Evolutionary conservation across 371 early-diverging fungal species (phyloP), one percentile per base, ranked within the genome.

Genomic region (Mucor circinelloides): DNA sequence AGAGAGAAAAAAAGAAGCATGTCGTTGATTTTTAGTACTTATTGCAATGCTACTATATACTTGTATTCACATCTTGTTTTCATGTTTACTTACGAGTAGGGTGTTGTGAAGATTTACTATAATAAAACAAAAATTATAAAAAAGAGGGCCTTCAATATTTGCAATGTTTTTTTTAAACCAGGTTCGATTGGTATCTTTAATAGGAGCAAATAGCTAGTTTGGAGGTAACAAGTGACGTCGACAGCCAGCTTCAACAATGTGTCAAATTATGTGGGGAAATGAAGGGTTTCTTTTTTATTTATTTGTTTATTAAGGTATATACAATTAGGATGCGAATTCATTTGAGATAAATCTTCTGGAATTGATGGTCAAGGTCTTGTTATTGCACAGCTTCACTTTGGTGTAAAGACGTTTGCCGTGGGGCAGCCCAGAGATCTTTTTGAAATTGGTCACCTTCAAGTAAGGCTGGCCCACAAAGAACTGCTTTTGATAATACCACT

Each of bases 1-100:
- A 40, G 42, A 28, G 28, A 61, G 12, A 52, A 38, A 46, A 34
- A 32, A 58, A 64, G 13, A 55, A 21, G 27, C 25, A 31, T 25
- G 63, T 38, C 27, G 13, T 23, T 10, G 28, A 30, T n/a, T 38
- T 31, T 30, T 55, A 30, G 55, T 30, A 55, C 30, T 31, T 5
- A 28, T 31, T 55, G n/a, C 31, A n/a, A 55, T 23, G 13, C 44
- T 8, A 44, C n/a, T 2, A 19, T 19, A 19, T 7, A 9, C 44
- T n/a, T 9, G 9, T 15, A 27, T 23, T 28, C 12, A 19, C n/a
- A 15, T 63, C 2, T 2, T 55, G 25, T 5, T 12, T 30, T 31
- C 13, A 12, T 36, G 13, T n/a, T 13, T 40, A 58, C 65, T 64
- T 64, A 64, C 65, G 65, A 64, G 65, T 64, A 64, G 65, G 65